A percentile compares a stretch with the other conserved stretches of the same genome.
Evolutionary conservation across 1,139 yeast genomes (phyloP).

Genomic region (Yamadazyma diospyri): DNA sequence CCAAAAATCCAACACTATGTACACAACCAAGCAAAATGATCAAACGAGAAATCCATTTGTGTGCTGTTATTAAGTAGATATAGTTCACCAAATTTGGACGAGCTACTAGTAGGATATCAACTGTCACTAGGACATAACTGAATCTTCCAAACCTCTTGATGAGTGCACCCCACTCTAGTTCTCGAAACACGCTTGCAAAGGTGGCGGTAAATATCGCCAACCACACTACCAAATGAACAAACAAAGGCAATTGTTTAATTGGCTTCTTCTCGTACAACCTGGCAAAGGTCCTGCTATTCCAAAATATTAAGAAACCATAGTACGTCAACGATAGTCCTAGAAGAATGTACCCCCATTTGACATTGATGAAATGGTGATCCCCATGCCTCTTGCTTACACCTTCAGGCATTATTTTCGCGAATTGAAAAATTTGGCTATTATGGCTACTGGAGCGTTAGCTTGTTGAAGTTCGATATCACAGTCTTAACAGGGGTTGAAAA

Average conservation of each 20-base stretch:
- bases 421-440: no score
- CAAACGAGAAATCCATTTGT: constrained; percentile 78
- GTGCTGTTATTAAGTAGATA: constrained; percentile 54
- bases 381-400: constrained; percentile 25
- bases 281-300: not conserved
- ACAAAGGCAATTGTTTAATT: constrained; percentile 3
- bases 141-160: constrained; percentile 54
- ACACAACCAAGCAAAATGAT: constrained; percentile 48
- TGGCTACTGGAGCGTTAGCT: no score
- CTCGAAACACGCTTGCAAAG: constrained; percentile 4
- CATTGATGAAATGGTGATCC: constrained; percentile 31
- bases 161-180: constrained; percentile 7
- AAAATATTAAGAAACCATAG: constrained; percentile 12
- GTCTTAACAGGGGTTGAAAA: no score
- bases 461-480: no score
- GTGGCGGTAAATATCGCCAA: constrained; percentile 1
- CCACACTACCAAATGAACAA: constrained; percentile 28
- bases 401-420: no score
- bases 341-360: constrained; percentile 48
- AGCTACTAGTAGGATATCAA: constrained; percentile 56
- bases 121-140: constrained; percentile 62
- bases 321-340: constrained; percentile 33
- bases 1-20: constrained; percentile 58
- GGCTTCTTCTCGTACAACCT: constrained; percentile 1
- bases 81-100: constrained; percentile 53